Evolutionary conservation across 169 alveolate genomes (phyloP).

Genomic region (Eimeria maxima): DNA sequence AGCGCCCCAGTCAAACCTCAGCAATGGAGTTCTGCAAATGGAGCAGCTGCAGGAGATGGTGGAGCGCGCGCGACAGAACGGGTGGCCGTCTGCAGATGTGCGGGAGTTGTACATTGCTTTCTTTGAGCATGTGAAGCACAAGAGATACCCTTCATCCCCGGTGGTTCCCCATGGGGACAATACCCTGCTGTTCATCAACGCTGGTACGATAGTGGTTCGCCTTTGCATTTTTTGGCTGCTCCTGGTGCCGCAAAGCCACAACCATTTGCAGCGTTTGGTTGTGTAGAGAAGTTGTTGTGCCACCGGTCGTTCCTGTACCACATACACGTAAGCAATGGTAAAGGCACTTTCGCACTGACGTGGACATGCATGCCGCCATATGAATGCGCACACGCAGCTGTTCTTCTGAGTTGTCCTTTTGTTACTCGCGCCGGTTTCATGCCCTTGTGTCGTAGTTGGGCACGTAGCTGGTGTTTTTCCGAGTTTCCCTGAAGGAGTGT

Average conservation of each 20-base stretch:
- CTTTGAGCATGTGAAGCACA: conserved; percentile 83
- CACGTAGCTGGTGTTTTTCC: not conserved
- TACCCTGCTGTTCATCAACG: conserved; percentile 95
- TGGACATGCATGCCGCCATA: not conserved
- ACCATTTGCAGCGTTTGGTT: not conserved
- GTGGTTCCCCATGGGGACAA: conserved; percentile 96
- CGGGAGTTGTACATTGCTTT: conserved; percentile 83
- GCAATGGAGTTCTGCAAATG: conserved; percentile 25
- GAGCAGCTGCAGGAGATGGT: conserved; percentile 63
- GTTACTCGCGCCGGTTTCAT: not conserved
- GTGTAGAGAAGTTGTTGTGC: not conserved
- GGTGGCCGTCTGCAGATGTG: conserved; percentile 82
- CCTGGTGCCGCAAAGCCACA: not conserved
- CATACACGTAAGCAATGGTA: not conserved
- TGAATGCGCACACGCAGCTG: not conserved
- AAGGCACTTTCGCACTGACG: not conserved
- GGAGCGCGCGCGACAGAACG: conserved; percentile 45
- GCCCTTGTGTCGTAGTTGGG: not conserved
- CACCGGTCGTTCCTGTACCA: not conserved
- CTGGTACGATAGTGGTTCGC: conserved; percentile 80
- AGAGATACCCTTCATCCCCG: conserved; percentile 85
- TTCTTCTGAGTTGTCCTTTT: not conserved
- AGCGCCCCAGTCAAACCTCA: not conserved
- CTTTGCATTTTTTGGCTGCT: not conserved
- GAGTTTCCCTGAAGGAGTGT: not conserved